Percentiles rank a stretch among this genome's conserved stretches.
These are phyloP conservation scores for Tolypocladium pustulatum DNA, from an alignment of 2,329 filamentous ascomycete species.

Conservation along the genomic window DNA sequence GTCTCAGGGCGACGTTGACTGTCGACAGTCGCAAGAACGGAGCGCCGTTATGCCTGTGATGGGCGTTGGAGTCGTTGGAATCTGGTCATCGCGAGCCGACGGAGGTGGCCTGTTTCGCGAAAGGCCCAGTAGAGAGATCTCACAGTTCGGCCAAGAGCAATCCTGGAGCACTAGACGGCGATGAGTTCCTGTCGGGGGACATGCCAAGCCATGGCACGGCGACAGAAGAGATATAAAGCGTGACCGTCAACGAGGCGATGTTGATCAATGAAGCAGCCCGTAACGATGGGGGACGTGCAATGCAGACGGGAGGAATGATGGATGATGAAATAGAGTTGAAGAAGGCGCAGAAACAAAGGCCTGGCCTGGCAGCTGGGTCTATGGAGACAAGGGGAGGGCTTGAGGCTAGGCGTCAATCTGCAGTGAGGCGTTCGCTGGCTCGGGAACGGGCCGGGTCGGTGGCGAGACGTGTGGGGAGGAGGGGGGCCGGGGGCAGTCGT, in stretches of 20 bases:
- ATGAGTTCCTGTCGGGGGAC: background rate
- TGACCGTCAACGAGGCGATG: too few relatives aligned
- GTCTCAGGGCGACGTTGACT: background rate
- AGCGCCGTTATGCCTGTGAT: background rate
- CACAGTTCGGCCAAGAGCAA: background rate
- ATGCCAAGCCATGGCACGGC: background rate
- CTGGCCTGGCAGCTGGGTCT: background rate
- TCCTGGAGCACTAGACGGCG: background rate
- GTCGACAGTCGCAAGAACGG: background rate
- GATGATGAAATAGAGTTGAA: background rate
- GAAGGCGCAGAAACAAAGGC: background rate
- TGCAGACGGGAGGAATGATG: background rate
- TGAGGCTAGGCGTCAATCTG: background rate
- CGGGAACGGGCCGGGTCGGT: background rate
- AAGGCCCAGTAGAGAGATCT: too few relatives aligned
- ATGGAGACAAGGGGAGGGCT: background rate
- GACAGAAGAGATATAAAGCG: background rate
- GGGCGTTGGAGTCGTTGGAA: background rate
- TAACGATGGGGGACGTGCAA: background rate
- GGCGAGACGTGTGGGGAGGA: background rate
- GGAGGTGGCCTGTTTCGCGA: background rate
- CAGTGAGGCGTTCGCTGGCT: background rate
- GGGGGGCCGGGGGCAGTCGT: background rate
- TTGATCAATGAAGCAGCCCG: background rate
- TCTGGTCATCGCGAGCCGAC: background rate